Evolutionary conservation across 495 filamentous ascomycete genomes (phyloP).

Genomic region (Hypoxylon trugodes): DNA sequence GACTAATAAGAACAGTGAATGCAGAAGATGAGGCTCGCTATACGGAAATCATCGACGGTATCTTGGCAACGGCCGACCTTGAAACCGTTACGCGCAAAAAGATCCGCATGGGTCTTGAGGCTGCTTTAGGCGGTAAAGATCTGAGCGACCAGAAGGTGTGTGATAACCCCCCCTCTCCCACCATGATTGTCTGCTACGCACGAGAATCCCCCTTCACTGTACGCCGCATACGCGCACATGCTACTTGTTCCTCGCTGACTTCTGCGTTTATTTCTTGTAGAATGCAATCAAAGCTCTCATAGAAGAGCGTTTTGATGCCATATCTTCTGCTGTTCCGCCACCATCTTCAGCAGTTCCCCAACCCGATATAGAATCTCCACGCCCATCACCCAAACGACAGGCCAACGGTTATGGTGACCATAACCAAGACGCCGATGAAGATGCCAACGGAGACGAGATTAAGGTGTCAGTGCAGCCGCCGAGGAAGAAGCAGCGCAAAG

Average conservation of each 20-base stretch:
- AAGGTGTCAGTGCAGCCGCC: conserved; percentile 61
- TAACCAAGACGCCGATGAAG: conserved; percentile 36
- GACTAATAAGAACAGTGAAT: conserved; percentile 62
- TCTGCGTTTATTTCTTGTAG: conserved; percentile 60
- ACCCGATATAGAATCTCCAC: conserved; percentile 34
- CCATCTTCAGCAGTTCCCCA: conserved; percentile 41
- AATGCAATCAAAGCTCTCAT: conserved; percentile 83
- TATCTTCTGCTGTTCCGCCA: conserved; percentile 60
- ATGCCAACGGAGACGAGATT: conserved; percentile 54
- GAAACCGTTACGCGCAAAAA: conserved; percentile 91
- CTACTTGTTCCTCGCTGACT: conserved; percentile 25
- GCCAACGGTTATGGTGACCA: conserved; percentile 48
- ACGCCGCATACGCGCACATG: too few relatives aligned
- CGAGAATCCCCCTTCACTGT: too few relatives aligned
- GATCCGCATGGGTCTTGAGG: conserved; percentile 86
- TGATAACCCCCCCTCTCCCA: neutral
- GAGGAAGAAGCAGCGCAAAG: conserved; percentile 67
- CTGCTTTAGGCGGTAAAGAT: conserved; percentile 75
- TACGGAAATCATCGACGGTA: conserved; percentile 88
- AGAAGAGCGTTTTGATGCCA: conserved; percentile 87
- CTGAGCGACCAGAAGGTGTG: conserved; percentile 85
- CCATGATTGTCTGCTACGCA: neutral
- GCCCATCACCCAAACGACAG: conserved; percentile 32
- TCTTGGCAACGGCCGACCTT: conserved; percentile 82
- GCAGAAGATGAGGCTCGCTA: conserved; percentile 72